These are phyloP conservation scores for Metarhizium brunneum DNA, from an alignment of 2,329 filamentous ascomycete genomes.

Conservation along the genomic window DNA sequence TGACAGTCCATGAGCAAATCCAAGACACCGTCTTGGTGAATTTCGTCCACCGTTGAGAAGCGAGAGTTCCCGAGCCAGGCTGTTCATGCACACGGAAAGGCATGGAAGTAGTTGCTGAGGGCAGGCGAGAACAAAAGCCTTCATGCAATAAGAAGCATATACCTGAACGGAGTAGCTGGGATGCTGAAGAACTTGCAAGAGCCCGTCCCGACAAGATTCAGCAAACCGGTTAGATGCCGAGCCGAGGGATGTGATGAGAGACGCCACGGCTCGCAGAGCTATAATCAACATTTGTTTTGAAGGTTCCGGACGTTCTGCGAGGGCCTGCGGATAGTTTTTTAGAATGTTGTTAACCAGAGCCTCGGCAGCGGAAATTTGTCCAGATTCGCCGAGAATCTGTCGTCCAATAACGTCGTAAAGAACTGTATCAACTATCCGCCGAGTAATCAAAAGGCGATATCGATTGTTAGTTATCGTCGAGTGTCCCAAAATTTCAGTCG, in stretches of 20 bases:
- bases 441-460: constrained; percentile 75
- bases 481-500: constrained; percentile 70
- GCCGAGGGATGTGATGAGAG: constrained; percentile 69
- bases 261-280: constrained; percentile 68
- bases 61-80: constrained; percentile 75
- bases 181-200: constrained; percentile 86
- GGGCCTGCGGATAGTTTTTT: constrained; percentile 86
- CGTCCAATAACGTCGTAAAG: constrained; percentile 76
- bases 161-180: constrained; percentile 95
- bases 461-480: constrained; percentile 71
- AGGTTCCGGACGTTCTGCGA: constrained; percentile 82
- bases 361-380: constrained; percentile 74
- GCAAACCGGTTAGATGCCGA: constrained; percentile 73
- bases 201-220: constrained; percentile 74
- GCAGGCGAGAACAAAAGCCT: constrained; percentile 79
- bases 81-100: constrained; percentile 94
- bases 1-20: constrained; percentile 85
- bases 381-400: constrained; percentile 78
- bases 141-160: constrained; percentile 76
- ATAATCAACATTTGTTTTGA: constrained; percentile 77
- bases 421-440: constrained; percentile 75
- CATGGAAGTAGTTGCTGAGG: constrained; percentile 87
- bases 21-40: constrained; percentile 74
- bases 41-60: constrained; percentile 67
- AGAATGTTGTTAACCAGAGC: constrained; percentile 78